Conservation (phyloP, 2,329 filamentous ascomycete genomes). For the Didymella keratinophila region DNA sequence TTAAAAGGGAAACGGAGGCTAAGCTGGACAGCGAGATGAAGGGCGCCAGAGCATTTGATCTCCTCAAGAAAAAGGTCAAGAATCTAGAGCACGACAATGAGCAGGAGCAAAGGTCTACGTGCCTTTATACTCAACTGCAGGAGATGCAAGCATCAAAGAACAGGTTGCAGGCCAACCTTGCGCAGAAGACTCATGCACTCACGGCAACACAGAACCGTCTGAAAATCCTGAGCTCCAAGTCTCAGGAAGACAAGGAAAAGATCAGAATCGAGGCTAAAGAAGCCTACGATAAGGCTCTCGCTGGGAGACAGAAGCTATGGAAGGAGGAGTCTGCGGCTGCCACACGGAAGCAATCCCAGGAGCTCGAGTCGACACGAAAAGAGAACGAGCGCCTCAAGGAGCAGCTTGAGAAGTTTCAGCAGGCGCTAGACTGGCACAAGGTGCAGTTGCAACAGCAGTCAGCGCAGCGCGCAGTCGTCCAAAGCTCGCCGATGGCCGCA, state of each 20-base stretch:
- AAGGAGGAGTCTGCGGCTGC: not conserved
- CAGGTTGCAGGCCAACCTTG: not conserved
- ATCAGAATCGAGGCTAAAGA: not conserved
- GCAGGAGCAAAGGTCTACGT: not conserved
- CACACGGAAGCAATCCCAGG: not conserved
- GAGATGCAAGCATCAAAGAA: not conserved
- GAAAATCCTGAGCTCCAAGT: not conserved
- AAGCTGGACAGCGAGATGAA: not conserved
- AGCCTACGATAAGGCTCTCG: not conserved
- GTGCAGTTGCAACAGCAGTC: not conserved
- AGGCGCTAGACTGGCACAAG: not conserved
- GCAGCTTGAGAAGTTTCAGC: not conserved
- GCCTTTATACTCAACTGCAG: not conserved
- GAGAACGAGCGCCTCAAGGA: slow-evolving; percentile 6
- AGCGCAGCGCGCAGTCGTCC: not conserved
- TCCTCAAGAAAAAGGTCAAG: not conserved
- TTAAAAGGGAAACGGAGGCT: not conserved
- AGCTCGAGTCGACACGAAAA: not conserved
- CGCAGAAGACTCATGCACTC: not conserved
- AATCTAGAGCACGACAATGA: not conserved
- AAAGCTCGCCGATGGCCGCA: not conserved
- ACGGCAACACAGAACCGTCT: not conserved
- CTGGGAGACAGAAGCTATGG: not conserved
- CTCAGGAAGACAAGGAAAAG: slow-evolving; percentile 1
- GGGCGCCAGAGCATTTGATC: not conserved